Evolutionary conservation across 2,329 filamentous ascomycete species (phyloP), one percentile per base, ranked within the genome.

Genomic region (Apiospora phragmitis): DNA sequence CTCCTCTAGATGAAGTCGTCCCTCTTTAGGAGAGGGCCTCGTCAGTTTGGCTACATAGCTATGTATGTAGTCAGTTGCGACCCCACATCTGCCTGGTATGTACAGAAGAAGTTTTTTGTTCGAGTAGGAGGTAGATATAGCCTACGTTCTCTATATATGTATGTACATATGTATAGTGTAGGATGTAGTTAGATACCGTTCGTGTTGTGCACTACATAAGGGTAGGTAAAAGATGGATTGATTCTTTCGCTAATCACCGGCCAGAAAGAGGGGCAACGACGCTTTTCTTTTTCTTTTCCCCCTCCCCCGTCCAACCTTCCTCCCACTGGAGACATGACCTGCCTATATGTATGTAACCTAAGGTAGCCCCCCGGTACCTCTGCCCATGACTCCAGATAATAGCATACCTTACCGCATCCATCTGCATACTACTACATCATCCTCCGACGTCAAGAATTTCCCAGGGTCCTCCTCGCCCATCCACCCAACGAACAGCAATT

Each of bases 381-480:
- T 35, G 51, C 29, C 51, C 51, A 59, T 32, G 29, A 59, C 29
- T 59, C 26, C 51, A 59, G 51, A 59, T 35, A 59, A n/a, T 32
- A 38, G 29, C 32, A 55, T n/a, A n/a, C n/a, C n/a, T 3, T 55
- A 55, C 49, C 7, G 49, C 49, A 62, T 38, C 55, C 55, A 62
- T 62, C 55, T 62, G 55, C 55, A 62, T 62, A 62, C 55, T 12
- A 38, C 55, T 62, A 38, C 55, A 62, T n/a, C 55, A 38, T 62
- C 55, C 32, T 29, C 55, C 21, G 55, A 62, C 55, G 55, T 62
- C 55, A 62, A 38, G 55, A 38, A 38, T 38, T 62, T 38, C 32
- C 18, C 38, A 62, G 55, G 55, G 55, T 62, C 55, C 55, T 62
- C 29, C 32, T 62, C 55, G 26, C 9, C 51, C 51, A 32, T 55